Evolutionary conservation across 371 early-diverging fungal genomes (phyloP), one percentile per base, ranked within the genome.

Genomic region (Mortierella sp.): DNA sequence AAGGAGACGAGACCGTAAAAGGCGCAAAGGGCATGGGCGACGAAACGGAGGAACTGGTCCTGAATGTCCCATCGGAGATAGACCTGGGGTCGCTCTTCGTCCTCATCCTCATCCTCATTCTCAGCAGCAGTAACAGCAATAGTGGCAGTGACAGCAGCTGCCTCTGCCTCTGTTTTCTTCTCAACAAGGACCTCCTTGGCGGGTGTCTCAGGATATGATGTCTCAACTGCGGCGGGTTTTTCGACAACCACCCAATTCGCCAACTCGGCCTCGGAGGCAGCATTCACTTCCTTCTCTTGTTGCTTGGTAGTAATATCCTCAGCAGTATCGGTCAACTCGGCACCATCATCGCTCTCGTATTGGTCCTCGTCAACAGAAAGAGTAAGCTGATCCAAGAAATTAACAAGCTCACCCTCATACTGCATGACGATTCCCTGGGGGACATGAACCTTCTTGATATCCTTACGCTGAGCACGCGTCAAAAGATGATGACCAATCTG

Each of bases 401-500:
- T 72, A 60, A 86, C 84, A 50, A 88, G 65, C 63, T 88, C 87
- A 11, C 81, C 83, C 45, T 88, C 88, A 19, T 84, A 88, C 50
- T 79, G 86, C 78, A 83, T 81, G 52, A 88, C 84, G 42, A 88
- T 45, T 0, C 88, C 87, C 55, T 87, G 60, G 44, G 88, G 88
- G 45, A 87, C 87, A 81, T 88, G 88, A 13, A 79, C 87, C 73
- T 84, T 88, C 71, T 86, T 88, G 72, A 88, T 81, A 54, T 87
- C 83, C 75, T 88, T 88, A 3, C 88, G 87, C 45, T 83, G 83
- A 7, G 86, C 88, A 70, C 87, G 74, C 21, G 85, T 80, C 72
- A 88, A 48, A 58, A 78, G 58, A 48, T 72, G 88, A 63, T 88
- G 82, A 2, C 85, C 81, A 16, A 78, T 80, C 58, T 73, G 42